phyloP scores from a whole-genome alignment of 345 rosid genomes.

The Microthlaspi erraticum region DNA sequence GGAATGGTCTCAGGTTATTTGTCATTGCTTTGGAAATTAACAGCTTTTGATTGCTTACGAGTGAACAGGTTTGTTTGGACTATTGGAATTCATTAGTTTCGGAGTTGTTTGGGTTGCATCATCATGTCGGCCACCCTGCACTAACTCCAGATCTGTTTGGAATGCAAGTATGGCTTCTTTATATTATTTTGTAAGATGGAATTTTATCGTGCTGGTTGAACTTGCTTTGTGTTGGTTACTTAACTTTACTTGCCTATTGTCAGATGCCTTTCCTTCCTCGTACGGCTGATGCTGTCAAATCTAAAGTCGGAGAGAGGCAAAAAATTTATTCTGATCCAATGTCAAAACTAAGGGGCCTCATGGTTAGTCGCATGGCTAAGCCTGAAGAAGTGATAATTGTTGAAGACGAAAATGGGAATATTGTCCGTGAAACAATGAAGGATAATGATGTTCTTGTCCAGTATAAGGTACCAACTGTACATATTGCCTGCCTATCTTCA shows the following conservation, averaged over 20 bases:
- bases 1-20: slow-evolving; percentile 11
- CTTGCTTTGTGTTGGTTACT: slow-evolving; percentile 23
- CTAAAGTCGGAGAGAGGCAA: slow-evolving; percentile 66
- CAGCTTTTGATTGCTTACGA: slow-evolving; percentile 30
- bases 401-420: slow-evolving; percentile 99
- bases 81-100: slow-evolving; percentile 92
- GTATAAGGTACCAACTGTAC: slow-evolving; percentile 65
- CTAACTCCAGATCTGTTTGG: slow-evolving; percentile 74
- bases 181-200: slow-evolving; percentile 2
- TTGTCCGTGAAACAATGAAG: slow-evolving; percentile 98
- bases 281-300: slow-evolving; percentile 74
- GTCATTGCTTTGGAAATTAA: slow-evolving; percentile 25
- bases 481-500: slow-evolving; percentile 11
- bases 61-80: slow-evolving; percentile 91
- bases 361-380: slow-evolving; percentile 98
- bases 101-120: slow-evolving; percentile 76
- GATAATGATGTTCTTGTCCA: slow-evolving; percentile 99
- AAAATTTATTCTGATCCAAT: slow-evolving; percentile 76
- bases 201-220: background rate
- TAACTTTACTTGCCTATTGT: slow-evolving; percentile 29
- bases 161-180: slow-evolving; percentile 59
- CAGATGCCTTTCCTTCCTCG: slow-evolving; percentile 74
- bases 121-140: slow-evolving; percentile 75
- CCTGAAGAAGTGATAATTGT: slow-evolving; percentile 98
- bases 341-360: slow-evolving; percentile 89